These are phyloP conservation scores for Pochonia chlamydosporia DNA, from an alignment of 2,329 filamentous ascomycete genomes.

Conservation along the genomic window DNA sequence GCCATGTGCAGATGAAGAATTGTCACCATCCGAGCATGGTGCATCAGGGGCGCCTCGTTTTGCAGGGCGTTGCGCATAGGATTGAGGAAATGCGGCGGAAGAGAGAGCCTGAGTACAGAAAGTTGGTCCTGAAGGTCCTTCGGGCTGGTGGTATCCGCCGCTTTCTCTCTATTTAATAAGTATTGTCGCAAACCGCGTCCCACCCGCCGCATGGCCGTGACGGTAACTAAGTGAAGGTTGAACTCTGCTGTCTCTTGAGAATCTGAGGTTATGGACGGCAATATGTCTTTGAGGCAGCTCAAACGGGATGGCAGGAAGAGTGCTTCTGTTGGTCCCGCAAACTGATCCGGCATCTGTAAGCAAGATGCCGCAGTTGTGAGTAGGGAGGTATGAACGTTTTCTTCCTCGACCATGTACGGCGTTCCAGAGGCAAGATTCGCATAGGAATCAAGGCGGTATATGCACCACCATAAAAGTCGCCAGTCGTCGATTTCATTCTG, in stretches of 20 bases:
- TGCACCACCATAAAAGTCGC: slow-evolving; percentile 14
- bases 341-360: neutral
- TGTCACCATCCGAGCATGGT: slow-evolving; percentile 9
- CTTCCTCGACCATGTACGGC: slow-evolving; percentile 11
- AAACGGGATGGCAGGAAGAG: neutral
- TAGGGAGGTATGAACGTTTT: slow-evolving; percentile 2
- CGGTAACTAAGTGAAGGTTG: slow-evolving; percentile 10
- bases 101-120: too few relatives aligned
- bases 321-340: too few relatives aligned
- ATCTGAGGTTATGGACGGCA: neutral
- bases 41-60: too few relatives aligned
- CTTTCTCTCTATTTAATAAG: neutral
- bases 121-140: neutral
- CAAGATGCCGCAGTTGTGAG: neutral
- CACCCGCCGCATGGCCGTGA: slow-evolving; percentile 8
- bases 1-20: slow-evolving; percentile 11
- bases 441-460: slow-evolving; percentile 14
- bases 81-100: too few relatives aligned
- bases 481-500: slow-evolving; percentile 11
- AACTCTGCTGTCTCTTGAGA: neutral
- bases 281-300: neutral
- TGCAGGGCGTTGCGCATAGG: too few relatives aligned
- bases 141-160: neutral
- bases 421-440: slow-evolving; percentile 10
- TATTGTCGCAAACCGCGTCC: slow-evolving; percentile 1